phyloP scores from a whole-genome alignment of 257 asterid species.

The Solanum sejunctum region DNA sequence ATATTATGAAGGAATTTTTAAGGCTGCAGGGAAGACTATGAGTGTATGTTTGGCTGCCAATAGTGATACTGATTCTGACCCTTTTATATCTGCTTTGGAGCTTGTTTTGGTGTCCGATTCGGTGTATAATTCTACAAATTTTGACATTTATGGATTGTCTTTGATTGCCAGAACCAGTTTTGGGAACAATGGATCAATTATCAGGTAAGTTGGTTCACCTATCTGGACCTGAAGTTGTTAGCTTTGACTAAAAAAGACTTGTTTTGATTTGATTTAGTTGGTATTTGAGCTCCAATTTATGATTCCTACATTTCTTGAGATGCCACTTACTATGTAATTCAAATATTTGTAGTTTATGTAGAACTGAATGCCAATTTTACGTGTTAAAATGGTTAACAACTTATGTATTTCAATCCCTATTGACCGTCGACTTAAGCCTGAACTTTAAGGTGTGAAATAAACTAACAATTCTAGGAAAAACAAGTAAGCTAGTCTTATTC shows the following conservation, averaged over 20 bases:
- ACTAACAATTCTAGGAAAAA: not conserved
- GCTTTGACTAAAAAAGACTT: not conserved
- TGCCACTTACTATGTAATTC: not conserved
- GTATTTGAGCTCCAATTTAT: not conserved
- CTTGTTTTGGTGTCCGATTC: slow-evolving; percentile 59
- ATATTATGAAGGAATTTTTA: slow-evolving; percentile 60
- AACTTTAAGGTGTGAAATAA: not conserved
- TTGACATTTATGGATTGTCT: slow-evolving; percentile 33
- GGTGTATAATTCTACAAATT: slow-evolving; percentile 79
- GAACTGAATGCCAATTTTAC: not conserved
- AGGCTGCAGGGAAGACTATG: slow-evolving; percentile 62
- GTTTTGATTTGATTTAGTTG: not conserved
- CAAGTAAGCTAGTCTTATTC: not conserved
- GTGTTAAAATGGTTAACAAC: not conserved
- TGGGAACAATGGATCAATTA: slow-evolving; percentile 56
- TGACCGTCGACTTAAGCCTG: not conserved
- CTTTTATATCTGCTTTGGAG: slow-evolving; percentile 86
- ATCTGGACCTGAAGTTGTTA: not conserved
- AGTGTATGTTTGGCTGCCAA: slow-evolving; percentile 87
- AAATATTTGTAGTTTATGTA: not conserved
- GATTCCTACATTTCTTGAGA: not conserved
- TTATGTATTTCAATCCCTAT: not conserved
- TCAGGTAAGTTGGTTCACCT: slow-evolving; percentile 36
- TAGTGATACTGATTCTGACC: slow-evolving; percentile 76
- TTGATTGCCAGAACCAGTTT: slow-evolving; percentile 76